These are phyloP conservation scores for Tetracladium setigerum DNA, from an alignment of 495 filamentous ascomycete species.

Conservation along the genomic window DNA sequence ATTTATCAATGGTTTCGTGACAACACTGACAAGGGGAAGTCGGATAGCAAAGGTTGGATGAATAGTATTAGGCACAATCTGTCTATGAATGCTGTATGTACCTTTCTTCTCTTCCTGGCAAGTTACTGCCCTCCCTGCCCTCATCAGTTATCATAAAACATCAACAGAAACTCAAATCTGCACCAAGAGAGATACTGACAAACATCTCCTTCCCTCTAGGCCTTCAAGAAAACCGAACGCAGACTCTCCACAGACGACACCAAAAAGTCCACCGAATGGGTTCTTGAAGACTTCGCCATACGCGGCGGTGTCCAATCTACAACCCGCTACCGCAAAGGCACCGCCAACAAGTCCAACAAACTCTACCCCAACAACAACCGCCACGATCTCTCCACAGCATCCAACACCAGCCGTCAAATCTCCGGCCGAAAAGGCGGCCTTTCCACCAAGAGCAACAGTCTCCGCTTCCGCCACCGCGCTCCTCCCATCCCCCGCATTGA, in stretches of 20 bases:
- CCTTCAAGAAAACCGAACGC: constrained; percentile 53
- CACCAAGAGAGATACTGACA: neutral
- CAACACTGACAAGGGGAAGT: constrained; percentile 68
- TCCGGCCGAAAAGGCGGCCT: constrained; percentile 51
- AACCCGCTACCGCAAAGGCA: constrained; percentile 59
- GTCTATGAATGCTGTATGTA: constrained; percentile 88
- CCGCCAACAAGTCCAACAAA: constrained; percentile 36
- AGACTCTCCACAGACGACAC: constrained; percentile 35
- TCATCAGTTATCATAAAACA: too few species aligned
- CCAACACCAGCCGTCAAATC: constrained; percentile 41
- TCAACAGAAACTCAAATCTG: too few species aligned
- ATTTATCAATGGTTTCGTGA: constrained; percentile 87
- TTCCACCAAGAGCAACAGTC: constrained; percentile 29
- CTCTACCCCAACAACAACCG: constrained; percentile 19
- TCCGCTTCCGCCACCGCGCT: neutral
- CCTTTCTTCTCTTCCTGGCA: neutral
- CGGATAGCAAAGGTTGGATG: constrained; percentile 71
- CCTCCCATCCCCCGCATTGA: constrained; percentile 1
- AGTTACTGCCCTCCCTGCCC: neutral
- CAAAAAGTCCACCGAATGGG: constrained; percentile 60
- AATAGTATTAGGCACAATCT: constrained; percentile 97
- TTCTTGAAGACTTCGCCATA: constrained; percentile 55
- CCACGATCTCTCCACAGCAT: neutral
- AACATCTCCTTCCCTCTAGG: constrained; percentile 35
- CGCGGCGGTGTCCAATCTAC: constrained; percentile 61